Conservation (phyloP, 2,329 filamentous ascomycete genomes). For the Arthrobotrys musiformis region DNA sequence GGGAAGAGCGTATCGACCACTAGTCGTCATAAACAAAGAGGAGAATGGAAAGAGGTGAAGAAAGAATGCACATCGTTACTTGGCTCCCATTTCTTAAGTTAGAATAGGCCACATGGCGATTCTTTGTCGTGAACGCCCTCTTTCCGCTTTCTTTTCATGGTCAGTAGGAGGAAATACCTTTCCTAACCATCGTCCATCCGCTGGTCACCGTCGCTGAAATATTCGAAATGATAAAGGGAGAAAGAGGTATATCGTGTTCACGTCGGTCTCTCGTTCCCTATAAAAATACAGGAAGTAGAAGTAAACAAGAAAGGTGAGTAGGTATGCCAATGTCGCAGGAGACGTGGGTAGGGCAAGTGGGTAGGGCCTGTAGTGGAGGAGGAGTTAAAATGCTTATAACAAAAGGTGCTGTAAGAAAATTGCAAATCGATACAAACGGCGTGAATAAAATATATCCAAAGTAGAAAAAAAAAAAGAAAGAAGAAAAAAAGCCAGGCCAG, state of each 20-base stretch:
- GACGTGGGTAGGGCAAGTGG: neutral
- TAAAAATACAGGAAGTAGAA: neutral
- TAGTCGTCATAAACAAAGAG: too few relatives aligned
- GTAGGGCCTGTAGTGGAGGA: neutral
- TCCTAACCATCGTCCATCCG: neutral
- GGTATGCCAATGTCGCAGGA: neutral
- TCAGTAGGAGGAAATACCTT: neutral
- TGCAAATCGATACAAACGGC: neutral
- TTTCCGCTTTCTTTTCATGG: neutral
- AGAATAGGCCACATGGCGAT: too few relatives aligned
- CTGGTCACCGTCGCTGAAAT: constrained; percentile 1
- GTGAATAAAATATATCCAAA: neutral
- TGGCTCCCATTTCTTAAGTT: too few relatives aligned
- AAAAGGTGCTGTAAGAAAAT: neutral
- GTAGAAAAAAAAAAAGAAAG: neutral
- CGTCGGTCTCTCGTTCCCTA: neutral
- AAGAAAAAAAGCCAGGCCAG: neutral
- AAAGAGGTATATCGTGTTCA: neutral
- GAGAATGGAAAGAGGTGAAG: too few relatives aligned
- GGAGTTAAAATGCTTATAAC: neutral
- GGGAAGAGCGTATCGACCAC: too few relatives aligned
- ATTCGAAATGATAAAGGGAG: neutral
- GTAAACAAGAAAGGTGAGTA: neutral
- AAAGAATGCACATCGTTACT: too few relatives aligned
- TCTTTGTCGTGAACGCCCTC: neutral